Conservation (phyloP, 495 filamentous ascomycete genomes). For the Hypoxylon fragiforme region DNA sequence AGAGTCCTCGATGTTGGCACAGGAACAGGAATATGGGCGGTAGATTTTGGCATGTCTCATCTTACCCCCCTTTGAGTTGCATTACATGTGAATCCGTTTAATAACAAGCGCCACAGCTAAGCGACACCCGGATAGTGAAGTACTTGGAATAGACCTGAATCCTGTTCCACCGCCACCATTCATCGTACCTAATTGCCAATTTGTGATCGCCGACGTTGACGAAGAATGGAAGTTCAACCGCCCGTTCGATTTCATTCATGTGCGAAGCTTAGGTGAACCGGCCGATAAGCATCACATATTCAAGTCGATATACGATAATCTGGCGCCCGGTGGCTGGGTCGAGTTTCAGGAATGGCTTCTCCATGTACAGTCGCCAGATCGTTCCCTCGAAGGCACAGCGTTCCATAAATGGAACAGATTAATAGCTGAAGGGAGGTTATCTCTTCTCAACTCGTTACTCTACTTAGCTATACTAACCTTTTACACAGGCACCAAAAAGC, state of each 20-base stretch:
- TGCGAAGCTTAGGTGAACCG: slow-evolving; percentile 49
- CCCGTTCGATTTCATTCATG: slow-evolving; percentile 43
- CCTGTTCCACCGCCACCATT: slow-evolving; percentile 45
- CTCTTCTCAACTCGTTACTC: background rate
- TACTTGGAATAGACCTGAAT: slow-evolving; percentile 51
- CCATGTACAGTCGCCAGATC: slow-evolving; percentile 41
- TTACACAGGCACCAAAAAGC: slow-evolving; percentile 20
- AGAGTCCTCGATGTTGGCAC: slow-evolving; percentile 53
- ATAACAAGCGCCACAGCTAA: slow-evolving; percentile 11
- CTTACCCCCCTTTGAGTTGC: background rate
- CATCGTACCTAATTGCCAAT: slow-evolving; percentile 40
- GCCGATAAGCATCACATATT: slow-evolving; percentile 48
- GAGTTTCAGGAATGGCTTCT: slow-evolving; percentile 60
- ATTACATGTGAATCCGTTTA: background rate
- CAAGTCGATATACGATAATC: slow-evolving; percentile 38
- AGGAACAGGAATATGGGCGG: slow-evolving; percentile 55
- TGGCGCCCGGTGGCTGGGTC: slow-evolving; percentile 58
- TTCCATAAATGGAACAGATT: slow-evolving; percentile 39
- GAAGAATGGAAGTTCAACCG: slow-evolving; percentile 35
- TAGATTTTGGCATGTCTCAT: slow-evolving; percentile 51
- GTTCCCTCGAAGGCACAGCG: slow-evolving; percentile 39
- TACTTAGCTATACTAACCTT: slow-evolving; percentile 6
- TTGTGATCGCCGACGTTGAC: slow-evolving; percentile 43
- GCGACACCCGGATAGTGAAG: slow-evolving; percentile 23
- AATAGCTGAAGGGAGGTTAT: slow-evolving; percentile 35